Base-by-base conservation (phyloP, 306 rosid species). In the Vachellia pachyceras region DNA sequence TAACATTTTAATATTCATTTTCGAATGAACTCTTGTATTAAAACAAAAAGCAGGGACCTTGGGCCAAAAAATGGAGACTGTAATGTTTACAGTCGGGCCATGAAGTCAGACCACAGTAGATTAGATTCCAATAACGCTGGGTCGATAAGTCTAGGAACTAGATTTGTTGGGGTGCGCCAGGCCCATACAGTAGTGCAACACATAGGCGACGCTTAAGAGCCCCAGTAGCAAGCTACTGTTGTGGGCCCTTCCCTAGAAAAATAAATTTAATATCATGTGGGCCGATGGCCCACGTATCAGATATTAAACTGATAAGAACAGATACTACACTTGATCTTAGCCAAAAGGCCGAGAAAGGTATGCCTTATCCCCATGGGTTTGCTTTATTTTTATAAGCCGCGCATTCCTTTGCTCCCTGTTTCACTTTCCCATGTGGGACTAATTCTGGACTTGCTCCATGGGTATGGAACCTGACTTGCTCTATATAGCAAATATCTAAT, bases 301-400 rank as follows among this genome's bases (percentile, higher is more conserved):
- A 49, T 49, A 49, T 49, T 49, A 49, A 49, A 49, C n/a, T 49
- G 55, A 49, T 49, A 49, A 14, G 55, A 49, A 49, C 55, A 49
- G n/a, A 49, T 49, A 49, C 55, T 14, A 49, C 55, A 49, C 55
- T 49, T 49, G n/a, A 49, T 17, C 58, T 52, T 52, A 52, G 58
- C 58, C 58, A 52, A 52, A 52, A 52, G 23, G 23, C 58, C 58
- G 58, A 52, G 58, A 52, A 52, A 17, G 58, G 58, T 52, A 52
- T 52, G 23, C 10, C 18, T 52, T 5, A 0, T 0, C 0, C 0
- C 0, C 3, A 0, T 0, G 23, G 10, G 1, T 1, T 17, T 17
- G 23, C 58, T 52, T 6, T 10, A 4, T 0, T 52, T 17, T 52
- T 52, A 52, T 52, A 52, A n/a, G 23, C 8, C 22, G 3, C 58